Base-by-base conservation (phyloP, 805 yeast species). In the Candida montana region DNA sequence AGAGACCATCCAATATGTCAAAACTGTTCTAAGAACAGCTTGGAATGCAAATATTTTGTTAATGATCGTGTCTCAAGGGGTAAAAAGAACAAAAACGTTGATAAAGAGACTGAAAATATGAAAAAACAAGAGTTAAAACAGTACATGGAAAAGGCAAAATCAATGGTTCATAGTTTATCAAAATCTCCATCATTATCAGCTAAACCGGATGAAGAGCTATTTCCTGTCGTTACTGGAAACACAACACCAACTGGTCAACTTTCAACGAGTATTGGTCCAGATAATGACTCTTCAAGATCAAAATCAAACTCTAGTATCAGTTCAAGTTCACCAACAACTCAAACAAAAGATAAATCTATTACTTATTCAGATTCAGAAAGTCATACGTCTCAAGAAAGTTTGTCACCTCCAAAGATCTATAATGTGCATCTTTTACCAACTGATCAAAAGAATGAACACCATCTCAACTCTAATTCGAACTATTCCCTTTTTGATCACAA, bases 31-130 rank as follows among this genome's bases (percentile, higher is more conserved):
- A 74, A 69, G 49, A 58, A 69, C 37, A 66, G 67, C 2, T 50
- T 67, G 31, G 71, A 65, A 28, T 79, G 85, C 58, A 68, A 69
- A 47, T 77, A 77, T 53, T 79, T 77, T 50, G 68, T 72, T 35
- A 79, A 79, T 50, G 81, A 78, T 46, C 53, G 83, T 35, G 74
- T 77, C 15, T 58, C 62, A 3, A 48, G 62, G 35, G 63, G 65
- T 1, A 58, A 58, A 39, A 53, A 53, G 43, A 46, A 50, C 31
- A 45, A 51, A 15, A 53, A 50, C 16, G 26, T 44, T n/a, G 59
- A 55, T 40, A 51, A 44, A 37, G 49, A 37, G 13, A 49, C 49
- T 8, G 60, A 55, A 29, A 20, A 39, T 30, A 39, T 45, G 39
- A 50, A 50, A 41, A 58, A 57, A 36, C 42, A 47, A 37, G 57